Conservation (phyloP, 2,329 filamentous ascomycete genomes). For the Apiospora phragmitis region DNA sequence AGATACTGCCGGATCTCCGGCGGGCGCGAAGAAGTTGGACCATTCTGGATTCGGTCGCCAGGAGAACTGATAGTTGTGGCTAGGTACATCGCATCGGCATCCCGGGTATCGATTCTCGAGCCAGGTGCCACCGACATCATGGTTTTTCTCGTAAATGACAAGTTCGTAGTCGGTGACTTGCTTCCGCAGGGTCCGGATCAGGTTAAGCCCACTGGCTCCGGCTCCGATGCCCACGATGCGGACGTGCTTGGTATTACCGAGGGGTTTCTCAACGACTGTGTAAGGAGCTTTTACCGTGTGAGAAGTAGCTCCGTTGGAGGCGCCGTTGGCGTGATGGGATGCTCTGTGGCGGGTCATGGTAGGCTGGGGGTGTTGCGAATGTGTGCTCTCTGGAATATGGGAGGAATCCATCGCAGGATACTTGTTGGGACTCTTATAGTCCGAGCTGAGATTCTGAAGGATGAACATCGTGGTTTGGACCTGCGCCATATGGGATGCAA, state of each 20-base stretch:
- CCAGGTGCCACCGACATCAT: conserved; percentile 58
- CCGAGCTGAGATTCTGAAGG: not conserved
- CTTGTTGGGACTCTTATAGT: not conserved
- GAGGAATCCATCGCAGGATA: not conserved
- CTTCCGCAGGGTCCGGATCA: conserved; percentile 45
- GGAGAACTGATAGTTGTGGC: conserved; percentile 64
- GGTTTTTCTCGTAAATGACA: conserved; percentile 57
- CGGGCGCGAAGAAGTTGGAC: conserved; percentile 56
- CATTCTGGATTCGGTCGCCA: conserved; percentile 61
- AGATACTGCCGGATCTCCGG: conserved; percentile 60
- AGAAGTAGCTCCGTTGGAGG: conserved; percentile 11
- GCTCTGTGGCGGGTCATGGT: conserved; percentile 30
- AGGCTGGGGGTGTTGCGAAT: conserved; percentile 15
- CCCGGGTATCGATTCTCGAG: conserved; percentile 60
- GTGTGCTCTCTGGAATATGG: not conserved
- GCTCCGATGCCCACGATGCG: conserved; percentile 47
- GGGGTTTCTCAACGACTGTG: conserved; percentile 36
- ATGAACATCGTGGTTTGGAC: not conserved
- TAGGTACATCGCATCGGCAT: conserved; percentile 56
- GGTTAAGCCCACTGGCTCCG: conserved; percentile 45
- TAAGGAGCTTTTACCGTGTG: conserved; percentile 27
- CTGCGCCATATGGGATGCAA: not conserved
- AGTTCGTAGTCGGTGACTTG: conserved; percentile 44
- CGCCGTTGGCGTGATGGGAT: conserved; percentile 17
- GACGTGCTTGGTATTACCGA: conserved; percentile 40